These are phyloP conservation scores for Schizothecium vesticola DNA, from an alignment of 495 filamentous ascomycete species.

Conservation along the genomic window DNA sequence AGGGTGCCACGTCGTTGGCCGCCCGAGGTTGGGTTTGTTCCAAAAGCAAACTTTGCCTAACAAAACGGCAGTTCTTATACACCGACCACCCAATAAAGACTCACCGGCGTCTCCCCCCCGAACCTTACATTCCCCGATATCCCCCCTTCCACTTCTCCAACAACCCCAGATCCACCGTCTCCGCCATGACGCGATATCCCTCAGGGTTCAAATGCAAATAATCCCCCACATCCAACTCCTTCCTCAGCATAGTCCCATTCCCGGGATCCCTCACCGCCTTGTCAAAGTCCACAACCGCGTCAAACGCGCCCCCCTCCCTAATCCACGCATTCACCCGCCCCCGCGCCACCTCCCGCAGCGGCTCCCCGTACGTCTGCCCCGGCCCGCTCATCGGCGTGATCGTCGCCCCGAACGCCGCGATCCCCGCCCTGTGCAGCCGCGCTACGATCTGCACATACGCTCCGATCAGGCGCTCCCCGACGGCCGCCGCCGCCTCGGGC, in stretches of 20 bases:
- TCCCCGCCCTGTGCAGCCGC: slow-evolving; percentile 45
- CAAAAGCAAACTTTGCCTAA: neutral
- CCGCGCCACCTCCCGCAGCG: slow-evolving; percentile 47
- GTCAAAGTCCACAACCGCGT: slow-evolving; percentile 61
- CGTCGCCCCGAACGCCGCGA: slow-evolving; percentile 54
- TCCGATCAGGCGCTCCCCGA: slow-evolving; percentile 45
- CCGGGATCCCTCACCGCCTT: slow-evolving; percentile 43
- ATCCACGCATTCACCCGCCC: slow-evolving; percentile 59
- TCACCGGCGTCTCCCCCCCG: neutral
- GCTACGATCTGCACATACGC: slow-evolving; percentile 54
- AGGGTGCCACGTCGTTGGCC: neutral
- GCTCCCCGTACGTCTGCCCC: slow-evolving; percentile 41
- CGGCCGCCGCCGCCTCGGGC: slow-evolving; percentile 22
- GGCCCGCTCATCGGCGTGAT: slow-evolving; percentile 56
- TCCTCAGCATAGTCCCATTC: slow-evolving; percentile 37
- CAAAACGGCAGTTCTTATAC: neutral
- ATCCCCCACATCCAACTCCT: slow-evolving; percentile 55
- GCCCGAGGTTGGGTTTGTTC: neutral
- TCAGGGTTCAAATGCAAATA: slow-evolving; percentile 56
- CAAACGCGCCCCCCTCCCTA: slow-evolving; percentile 49
- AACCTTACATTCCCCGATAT: slow-evolving; percentile 15
- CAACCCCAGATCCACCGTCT: slow-evolving; percentile 47
- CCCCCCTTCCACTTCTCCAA: slow-evolving; percentile 33
- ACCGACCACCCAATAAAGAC: neutral
- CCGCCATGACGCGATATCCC: slow-evolving; percentile 54